Conservation (phyloP, 306 rosid species). For the Myrica gale region DNA sequence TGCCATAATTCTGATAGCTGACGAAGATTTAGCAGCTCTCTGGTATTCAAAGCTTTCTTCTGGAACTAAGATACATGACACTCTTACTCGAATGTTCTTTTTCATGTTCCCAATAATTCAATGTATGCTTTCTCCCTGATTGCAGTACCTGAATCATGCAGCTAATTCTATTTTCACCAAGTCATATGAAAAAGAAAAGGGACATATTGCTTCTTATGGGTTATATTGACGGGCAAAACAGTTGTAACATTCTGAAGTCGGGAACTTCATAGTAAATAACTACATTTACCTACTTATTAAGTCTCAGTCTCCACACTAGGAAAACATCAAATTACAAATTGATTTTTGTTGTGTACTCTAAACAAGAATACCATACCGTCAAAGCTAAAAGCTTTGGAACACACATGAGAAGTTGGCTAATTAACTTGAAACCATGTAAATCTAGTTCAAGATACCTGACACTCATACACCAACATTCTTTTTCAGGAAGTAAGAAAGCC, state of each 20-base stretch:
- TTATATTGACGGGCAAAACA: background rate
- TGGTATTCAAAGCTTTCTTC: background rate
- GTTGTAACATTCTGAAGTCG: background rate
- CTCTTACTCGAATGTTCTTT: too few species aligned
- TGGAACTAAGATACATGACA: too few species aligned
- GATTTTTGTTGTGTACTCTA: background rate
- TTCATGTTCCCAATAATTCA: background rate
- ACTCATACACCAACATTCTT: background rate
- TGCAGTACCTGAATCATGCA: background rate
- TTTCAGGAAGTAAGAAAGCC: conserved; percentile 16
- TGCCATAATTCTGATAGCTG: background rate
- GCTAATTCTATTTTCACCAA: background rate
- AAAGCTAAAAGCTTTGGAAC: background rate
- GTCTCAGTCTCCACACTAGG: background rate
- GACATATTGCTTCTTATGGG: background rate
- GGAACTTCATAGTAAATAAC: background rate
- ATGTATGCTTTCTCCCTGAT: background rate
- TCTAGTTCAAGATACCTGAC: background rate
- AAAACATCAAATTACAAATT: background rate
- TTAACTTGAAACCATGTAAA: conserved; percentile 6
- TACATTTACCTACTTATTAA: background rate
- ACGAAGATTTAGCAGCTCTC: background rate
- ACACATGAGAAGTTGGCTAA: background rate
- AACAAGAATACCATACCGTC: background rate
- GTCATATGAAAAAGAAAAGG: background rate